Evolutionary conservation across 2,329 filamentous ascomycete species (phyloP).

Genomic region (Helotiales sp.): DNA sequence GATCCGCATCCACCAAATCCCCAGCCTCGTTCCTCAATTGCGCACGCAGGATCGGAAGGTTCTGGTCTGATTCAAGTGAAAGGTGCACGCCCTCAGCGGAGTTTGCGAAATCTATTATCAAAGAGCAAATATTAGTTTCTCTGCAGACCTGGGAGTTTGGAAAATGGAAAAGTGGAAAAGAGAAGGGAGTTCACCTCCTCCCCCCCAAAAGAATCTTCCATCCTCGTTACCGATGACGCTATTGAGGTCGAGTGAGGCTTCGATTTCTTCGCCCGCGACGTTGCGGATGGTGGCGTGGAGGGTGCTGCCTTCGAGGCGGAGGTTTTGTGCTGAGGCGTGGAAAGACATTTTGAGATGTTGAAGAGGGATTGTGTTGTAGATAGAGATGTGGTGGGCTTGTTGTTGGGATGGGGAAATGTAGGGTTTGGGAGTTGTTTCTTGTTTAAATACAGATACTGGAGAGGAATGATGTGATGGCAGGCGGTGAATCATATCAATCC

Average conservation of each 20-base stretch:
- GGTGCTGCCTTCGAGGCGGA: constrained; percentile 51
- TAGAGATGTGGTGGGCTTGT: not conserved
- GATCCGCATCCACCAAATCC: constrained; percentile 35
- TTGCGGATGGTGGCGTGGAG: constrained; percentile 51
- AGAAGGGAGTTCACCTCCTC: constrained; percentile 23
- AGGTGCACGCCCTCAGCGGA: constrained; percentile 39
- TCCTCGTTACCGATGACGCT: constrained; percentile 55
- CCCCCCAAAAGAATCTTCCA: constrained; percentile 45
- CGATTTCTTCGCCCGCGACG: constrained; percentile 41
- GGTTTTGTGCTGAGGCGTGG: constrained; percentile 47
- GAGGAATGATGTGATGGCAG: not conserved
- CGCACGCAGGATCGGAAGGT: constrained; percentile 44
- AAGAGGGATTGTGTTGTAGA: constrained; percentile 39
- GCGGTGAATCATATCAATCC: not conserved
- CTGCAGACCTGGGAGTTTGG: not conserved
- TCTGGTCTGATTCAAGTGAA: constrained; percentile 40
- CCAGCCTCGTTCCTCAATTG: constrained; percentile 36
- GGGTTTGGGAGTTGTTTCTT: not conserved
- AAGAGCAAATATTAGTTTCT: constrained; percentile 4
- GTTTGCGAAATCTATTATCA: constrained; percentile 35
- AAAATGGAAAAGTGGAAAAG: too few relatives aligned
- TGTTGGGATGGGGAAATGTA: not conserved
- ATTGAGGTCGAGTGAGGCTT: constrained; percentile 53
- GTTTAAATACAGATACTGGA: too few relatives aligned
- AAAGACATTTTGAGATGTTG: constrained; percentile 46